These are phyloP conservation scores for Carallia pectinifolia DNA, from an alignment of 345 rosid species.

Conservation along the genomic window DNA sequence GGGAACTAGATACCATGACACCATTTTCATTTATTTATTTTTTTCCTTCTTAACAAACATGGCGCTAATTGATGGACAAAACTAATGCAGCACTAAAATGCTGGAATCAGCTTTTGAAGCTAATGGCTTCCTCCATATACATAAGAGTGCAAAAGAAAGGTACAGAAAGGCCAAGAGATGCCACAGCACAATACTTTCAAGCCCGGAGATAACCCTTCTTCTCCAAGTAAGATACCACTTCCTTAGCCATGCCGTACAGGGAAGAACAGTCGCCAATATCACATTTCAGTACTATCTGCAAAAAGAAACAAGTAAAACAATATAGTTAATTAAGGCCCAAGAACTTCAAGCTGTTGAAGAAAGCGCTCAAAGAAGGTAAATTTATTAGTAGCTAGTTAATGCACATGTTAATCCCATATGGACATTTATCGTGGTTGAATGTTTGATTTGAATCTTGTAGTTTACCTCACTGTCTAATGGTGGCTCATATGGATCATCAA, in stretches of 20 bases:
- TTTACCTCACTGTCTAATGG: slow-evolving; percentile 25
- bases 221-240: slow-evolving; percentile 23
- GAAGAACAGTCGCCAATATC: slow-evolving; percentile 16
- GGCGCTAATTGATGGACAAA: neutral
- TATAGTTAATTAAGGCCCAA: neutral
- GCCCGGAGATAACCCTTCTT: slow-evolving; percentile 24
- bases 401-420: too few species aligned
- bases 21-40: too few species aligned
- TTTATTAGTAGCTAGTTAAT: too few species aligned
- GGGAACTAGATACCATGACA: too few species aligned
- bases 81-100: neutral
- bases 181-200: neutral
- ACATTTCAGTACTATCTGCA: slow-evolving; percentile 21
- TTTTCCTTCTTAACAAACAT: too few species aligned
- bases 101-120: neutral
- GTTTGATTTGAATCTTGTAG: neutral
- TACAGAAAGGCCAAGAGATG: neutral
- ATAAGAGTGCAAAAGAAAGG: neutral
- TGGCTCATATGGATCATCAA: slow-evolving; percentile 32
- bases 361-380: neutral
- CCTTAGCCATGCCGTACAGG: slow-evolving; percentile 21
- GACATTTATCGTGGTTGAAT: neutral
- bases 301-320: neutral
- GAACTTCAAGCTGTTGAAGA: neutral
- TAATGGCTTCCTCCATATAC: neutral